Base-by-base conservation (phyloP, 2,329 filamentous ascomycete species). In the Dactylonectria estremocensis region DNA sequence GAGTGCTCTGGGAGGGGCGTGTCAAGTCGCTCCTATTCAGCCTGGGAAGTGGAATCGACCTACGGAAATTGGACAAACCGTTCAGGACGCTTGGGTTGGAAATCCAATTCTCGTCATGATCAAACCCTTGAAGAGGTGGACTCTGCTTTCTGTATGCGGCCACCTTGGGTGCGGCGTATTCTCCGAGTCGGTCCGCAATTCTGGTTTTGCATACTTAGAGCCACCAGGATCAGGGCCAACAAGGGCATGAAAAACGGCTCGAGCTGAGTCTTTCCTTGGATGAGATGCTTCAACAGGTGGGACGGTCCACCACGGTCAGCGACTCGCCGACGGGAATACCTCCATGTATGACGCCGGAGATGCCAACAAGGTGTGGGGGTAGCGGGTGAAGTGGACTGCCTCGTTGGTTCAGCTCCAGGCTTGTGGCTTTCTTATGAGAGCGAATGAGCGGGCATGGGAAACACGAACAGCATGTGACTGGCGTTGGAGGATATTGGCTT, bases 21-120 rank as follows among this genome's bases (percentile, higher is more conserved):
- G 89, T 97, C 67, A 97, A 98, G 83, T 95, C 97, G 72, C 84
- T 99, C 66, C 87, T 99, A 64, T 97, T 98, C 79, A 97, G 94
- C 74, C 86, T 97, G 48, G 96, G 96, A 10, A 94, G 94, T 64
- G 93, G 91, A 57, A 90, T 99, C 62, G 95, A 97, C 78, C 86
- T 96, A 76, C 90, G 90, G 76, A 90, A 89, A 75, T 85, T 90
- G 70, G 93, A 95, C 78, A 91, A 93, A 76, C 92, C 94, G 45
- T 92, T 96, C 77, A 88, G 92, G 69, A 92, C 89, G 5, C 84
- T 96, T 64, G 93, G 93, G 13, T 80, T 96, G 63, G 93, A 95
- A 81, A 85, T 96, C 50, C 93, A 95, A 78, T 96, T 95, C 81
- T 95, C 93, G 11, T 94, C 92, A 24, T 94, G 84, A 91, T 55